A percentile compares a stretch with the other conserved stretches of the same genome.
Evolutionary conservation across 768 basidiomycete species (phyloP).

Genomic region (Chiua virens): DNA sequence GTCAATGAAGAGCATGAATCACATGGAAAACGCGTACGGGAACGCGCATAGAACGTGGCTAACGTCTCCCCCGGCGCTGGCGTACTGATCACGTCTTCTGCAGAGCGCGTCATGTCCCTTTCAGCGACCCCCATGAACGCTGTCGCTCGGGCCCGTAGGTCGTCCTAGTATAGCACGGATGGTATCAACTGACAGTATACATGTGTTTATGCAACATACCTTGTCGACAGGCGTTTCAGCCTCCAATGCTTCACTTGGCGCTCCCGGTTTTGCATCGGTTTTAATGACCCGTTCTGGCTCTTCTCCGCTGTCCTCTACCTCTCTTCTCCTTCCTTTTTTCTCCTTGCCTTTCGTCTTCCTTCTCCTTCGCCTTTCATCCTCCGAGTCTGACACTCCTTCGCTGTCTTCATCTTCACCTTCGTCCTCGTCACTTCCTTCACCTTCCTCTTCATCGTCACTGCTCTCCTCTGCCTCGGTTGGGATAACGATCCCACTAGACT

Average conservation of each 20-base stretch:
- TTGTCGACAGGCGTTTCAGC: neutral
- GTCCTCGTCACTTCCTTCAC: constrained; percentile 56
- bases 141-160: constrained; percentile 43
- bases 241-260: constrained; percentile 9
- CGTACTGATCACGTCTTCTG: constrained; percentile 74
- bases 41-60: constrained; percentile 79
- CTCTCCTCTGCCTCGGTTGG: constrained; percentile 60
- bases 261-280: neutral
- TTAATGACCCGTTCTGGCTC: constrained; percentile 6
- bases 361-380: constrained; percentile 7
- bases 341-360: neutral
- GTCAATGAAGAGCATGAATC: neutral
- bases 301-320: constrained; percentile 32
- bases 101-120: constrained; percentile 50
- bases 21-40: constrained; percentile 48
- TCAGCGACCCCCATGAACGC: constrained; percentile 67
- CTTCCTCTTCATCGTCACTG: constrained; percentile 61
- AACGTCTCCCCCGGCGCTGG: constrained; percentile 85
- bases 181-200: neutral
- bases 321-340: constrained; percentile 15
- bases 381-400: constrained; percentile 8
- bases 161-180: constrained; percentile 22
- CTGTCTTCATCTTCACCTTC: constrained; percentile 33
- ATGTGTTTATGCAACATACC: neutral
- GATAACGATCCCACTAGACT: constrained; percentile 60